These are phyloP conservation scores for Mimosa bimucronata DNA, from an alignment of 306 rosid genomes.

Conservation along the genomic window DNA sequence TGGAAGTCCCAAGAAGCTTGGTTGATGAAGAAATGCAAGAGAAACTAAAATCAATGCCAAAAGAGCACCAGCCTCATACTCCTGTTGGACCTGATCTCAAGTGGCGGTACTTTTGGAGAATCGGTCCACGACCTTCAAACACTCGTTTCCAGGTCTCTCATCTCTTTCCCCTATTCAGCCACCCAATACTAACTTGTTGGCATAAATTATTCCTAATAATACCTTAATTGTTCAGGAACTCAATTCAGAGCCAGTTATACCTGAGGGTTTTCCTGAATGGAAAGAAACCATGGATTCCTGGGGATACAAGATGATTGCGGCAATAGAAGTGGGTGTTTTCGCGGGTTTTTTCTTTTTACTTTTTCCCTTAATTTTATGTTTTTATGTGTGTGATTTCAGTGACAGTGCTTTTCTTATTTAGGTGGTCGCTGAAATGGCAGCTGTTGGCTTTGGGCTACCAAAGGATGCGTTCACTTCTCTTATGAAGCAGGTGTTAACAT, in stretches of 20 bases:
- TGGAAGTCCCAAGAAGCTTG: slow-evolving; percentile 90
- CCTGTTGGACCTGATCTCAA: slow-evolving; percentile 88
- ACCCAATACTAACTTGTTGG: background rate
- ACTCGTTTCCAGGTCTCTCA: slow-evolving; percentile 80
- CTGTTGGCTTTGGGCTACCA: slow-evolving; percentile 90
- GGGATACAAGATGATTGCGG: slow-evolving; percentile 92
- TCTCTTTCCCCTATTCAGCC: background rate
- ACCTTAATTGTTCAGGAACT: slow-evolving; percentile 64
- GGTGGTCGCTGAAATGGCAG: slow-evolving; percentile 98
- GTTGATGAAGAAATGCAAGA: slow-evolving; percentile 89
- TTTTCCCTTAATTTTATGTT: background rate
- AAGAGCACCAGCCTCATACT: slow-evolving; percentile 59
- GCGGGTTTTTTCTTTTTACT: slow-evolving; percentile 16
- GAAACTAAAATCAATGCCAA: slow-evolving; percentile 71
- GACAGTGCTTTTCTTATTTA: slow-evolving; percentile 36
- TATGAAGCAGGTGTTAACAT: slow-evolving; percentile 74
- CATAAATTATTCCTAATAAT: slow-evolving; percentile 27
- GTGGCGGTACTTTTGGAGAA: slow-evolving; percentile 97
- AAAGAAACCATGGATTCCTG: slow-evolving; percentile 93
- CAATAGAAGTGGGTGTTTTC: slow-evolving; percentile 60
- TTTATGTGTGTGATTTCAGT: slow-evolving; percentile 20
- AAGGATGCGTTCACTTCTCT: slow-evolving; percentile 91
- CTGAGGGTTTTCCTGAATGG: slow-evolving; percentile 90
- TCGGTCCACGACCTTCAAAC: slow-evolving; percentile 80
- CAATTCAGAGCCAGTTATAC: slow-evolving; percentile 89